Evolutionary conservation across 1,284 basidiomycete genomes (phyloP).

Genomic region (Ustilago lituana): DNA sequence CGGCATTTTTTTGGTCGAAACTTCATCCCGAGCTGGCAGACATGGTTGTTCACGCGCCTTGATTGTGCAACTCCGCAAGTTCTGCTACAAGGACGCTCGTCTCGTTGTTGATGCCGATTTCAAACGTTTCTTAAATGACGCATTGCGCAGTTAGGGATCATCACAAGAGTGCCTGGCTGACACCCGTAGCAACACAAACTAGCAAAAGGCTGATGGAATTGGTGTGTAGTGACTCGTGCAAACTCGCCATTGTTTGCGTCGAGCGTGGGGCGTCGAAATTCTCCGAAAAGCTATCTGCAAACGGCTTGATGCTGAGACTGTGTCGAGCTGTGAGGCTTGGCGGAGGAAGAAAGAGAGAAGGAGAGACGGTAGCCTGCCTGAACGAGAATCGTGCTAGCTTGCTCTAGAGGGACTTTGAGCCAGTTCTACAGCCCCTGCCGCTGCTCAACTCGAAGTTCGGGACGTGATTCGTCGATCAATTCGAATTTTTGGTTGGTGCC

Average conservation of each 20-base stretch:
- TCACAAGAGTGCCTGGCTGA: too few species aligned
- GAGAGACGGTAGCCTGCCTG: too few species aligned
- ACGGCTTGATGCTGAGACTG: neutral
- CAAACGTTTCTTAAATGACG: too few species aligned
- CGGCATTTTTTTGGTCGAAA: neutral
- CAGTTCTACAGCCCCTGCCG: slow-evolving; percentile 23
- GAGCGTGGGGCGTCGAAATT: slow-evolving; percentile 3
- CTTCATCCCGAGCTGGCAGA: slow-evolving; percentile 16
- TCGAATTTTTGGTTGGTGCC: slow-evolving; percentile 22
- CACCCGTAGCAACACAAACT: too few species aligned
- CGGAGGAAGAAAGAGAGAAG: neutral
- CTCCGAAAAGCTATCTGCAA: slow-evolving; percentile 2
- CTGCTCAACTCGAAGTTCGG: slow-evolving; percentile 14
- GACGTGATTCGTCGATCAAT: slow-evolving; percentile 40
- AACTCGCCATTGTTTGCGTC: neutral
- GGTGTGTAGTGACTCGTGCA: too few species aligned
- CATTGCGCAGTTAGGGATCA: too few species aligned
- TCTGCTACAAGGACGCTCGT: too few species aligned
- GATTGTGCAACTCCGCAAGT: too few species aligned
- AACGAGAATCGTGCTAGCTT: slow-evolving; percentile 30
- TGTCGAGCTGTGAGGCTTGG: neutral
- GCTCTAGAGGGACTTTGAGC: slow-evolving; percentile 25
- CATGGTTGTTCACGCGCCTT: neutral
- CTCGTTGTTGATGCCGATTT: too few species aligned
- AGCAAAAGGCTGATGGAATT: too few species aligned